Base-by-base conservation (phyloP, 2,329 filamentous ascomycete species). In the Cytospora leucostoma region DNA sequence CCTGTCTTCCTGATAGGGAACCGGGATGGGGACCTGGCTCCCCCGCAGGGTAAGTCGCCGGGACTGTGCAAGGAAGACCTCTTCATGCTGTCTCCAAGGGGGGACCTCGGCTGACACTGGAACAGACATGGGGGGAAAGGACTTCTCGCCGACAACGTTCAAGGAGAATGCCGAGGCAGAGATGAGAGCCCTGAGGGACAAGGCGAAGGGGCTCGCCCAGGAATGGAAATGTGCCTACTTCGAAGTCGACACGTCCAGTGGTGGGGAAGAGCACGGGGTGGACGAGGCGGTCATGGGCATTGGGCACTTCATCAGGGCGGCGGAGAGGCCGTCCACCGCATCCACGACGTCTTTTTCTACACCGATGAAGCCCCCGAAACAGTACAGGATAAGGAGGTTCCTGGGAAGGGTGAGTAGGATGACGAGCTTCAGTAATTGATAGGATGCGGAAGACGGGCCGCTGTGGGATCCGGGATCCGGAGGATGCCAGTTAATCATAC, bases 1-100 rank as follows among this genome's bases (percentile, higher is more conserved):
- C 64, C 64, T 32, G 64, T 66, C 17, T 66, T 66, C 51, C 49
- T 66, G 27, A 66, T 66, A 32, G 64, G 64, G 54, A 66, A 66
- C 35, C 62, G 64, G 7, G 64, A 66, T 35, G 64, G 55, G 50
- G 64, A 66, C 44, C 21, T 66, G 44, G 64, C 64, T 53, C 64
- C 64, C 34, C 64, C 64, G 10, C 64, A 66, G 32, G 64, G 64
- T 66, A 50, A 64, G 64, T 64, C 15, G 19, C 6, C 8, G 15
- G 37, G 12, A 34, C 27, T 12, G n/a, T 11, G 12, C 27, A 27
- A 27, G 27, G 27, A 27, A 27, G n/a, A 2, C 27, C 27, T 27
- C 7, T 12, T 21, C 7, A n/a, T 17, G 10, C 1, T 17, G 13
- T 8, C 27, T 17, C 17, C 17, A 27, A 5, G 3, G 15, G 35